phyloP scores from a whole-genome alignment of 441 rosid genomes.

The Pelargonium cotyledonis region DNA sequence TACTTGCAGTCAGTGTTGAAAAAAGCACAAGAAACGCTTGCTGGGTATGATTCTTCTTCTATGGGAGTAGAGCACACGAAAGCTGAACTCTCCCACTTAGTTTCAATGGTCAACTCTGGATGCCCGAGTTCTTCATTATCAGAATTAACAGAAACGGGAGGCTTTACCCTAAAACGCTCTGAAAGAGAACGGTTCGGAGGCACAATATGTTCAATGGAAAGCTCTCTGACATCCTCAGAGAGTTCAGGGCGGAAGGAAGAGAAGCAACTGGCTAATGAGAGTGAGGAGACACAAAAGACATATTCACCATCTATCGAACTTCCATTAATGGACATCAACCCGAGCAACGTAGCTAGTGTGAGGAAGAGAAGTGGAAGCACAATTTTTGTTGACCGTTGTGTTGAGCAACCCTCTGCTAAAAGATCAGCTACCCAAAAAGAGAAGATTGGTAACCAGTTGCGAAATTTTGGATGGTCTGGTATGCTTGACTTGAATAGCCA shows the following conservation, averaged over 20 bases:
- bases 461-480: conserved; percentile 21
- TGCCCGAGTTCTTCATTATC: conserved; percentile 56
- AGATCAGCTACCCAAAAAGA: conserved; percentile 21
- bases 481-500: conserved; percentile 51
- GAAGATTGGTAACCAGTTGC: conserved; percentile 24
- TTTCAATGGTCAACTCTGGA: conserved; percentile 56
- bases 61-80: conserved; percentile 60
- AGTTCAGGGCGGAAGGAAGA: conserved; percentile 52
- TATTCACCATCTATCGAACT: conserved; percentile 37
- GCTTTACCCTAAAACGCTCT: conserved; percentile 29
- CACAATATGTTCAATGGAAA: conserved; percentile 58
- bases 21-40: conserved; percentile 86
- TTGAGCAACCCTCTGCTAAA: conserved; percentile 38
- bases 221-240: conserved; percentile 86
- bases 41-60: conserved; percentile 56
- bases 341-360: conserved; percentile 29
- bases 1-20: conserved; percentile 73
- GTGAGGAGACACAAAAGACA: too few species aligned
- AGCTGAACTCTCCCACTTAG: conserved; percentile 64
- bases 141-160: conserved; percentile 59
- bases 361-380: conserved; percentile 46
- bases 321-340: conserved; percentile 48
- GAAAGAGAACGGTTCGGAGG: conserved; percentile 34
- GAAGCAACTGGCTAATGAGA: conserved; percentile 16
- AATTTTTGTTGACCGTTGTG: conserved; percentile 30